Evolutionary conservation across 257 asterid genomes (phyloP).

Genomic region (Gentiana macrophylla): DNA sequence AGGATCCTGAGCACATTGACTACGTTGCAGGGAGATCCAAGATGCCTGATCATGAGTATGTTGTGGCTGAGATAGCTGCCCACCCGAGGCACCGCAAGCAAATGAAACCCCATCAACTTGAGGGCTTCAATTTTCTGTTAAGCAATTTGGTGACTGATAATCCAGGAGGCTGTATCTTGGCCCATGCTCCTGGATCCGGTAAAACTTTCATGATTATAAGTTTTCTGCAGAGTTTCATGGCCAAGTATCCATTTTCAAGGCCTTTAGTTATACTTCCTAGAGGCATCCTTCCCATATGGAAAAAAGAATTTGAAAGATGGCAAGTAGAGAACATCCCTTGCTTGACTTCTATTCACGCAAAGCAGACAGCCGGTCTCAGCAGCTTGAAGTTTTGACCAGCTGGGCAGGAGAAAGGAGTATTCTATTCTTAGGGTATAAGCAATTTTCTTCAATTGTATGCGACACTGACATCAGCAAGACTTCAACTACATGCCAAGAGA

Average conservation of each 20-base stretch:
- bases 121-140: slow-evolving; percentile 88
- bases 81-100: slow-evolving; percentile 90
- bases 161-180: slow-evolving; percentile 98
- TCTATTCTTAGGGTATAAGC: slow-evolving; percentile 77
- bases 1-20: slow-evolving; percentile 42
- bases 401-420: slow-evolving; percentile 73
- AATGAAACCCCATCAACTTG: slow-evolving; percentile 96
- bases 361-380: slow-evolving; percentile 82
- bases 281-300: slow-evolving; percentile 83
- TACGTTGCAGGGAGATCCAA: slow-evolving; percentile 32
- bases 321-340: slow-evolving; percentile 73
- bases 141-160: slow-evolving; percentile 75
- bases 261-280: slow-evolving; percentile 92
- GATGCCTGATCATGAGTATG: slow-evolving; percentile 35
- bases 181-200: slow-evolving; percentile 99
- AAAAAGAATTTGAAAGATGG: slow-evolving; percentile 78
- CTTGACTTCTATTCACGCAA: slow-evolving; percentile 79
- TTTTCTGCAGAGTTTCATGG: slow-evolving; percentile 94
- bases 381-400: slow-evolving; percentile 67
- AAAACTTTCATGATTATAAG: slow-evolving; percentile 96
- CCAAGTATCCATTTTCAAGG: slow-evolving; percentile 79
- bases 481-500: slow-evolving; percentile 55
- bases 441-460: slow-evolving; percentile 72
- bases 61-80: slow-evolving; percentile 56
- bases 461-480: slow-evolving; percentile 37